Conservation (phyloP, 352 stramenopile genomes). For the Phytopythium cucurbitacearum region DNA sequence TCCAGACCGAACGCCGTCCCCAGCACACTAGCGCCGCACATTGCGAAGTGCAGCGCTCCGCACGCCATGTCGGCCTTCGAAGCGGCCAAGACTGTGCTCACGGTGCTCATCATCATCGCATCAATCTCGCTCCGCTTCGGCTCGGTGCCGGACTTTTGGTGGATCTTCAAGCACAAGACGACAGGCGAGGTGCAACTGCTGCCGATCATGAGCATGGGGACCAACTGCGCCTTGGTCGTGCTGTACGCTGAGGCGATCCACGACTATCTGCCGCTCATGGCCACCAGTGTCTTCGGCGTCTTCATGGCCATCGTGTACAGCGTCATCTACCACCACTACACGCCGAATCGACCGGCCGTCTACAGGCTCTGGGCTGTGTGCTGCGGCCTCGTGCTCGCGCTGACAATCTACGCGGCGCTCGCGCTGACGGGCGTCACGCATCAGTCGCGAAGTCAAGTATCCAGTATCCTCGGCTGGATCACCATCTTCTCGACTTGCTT, state of each 20-base stretch:
- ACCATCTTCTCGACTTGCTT: constrained; percentile 8
- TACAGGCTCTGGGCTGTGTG: constrained; percentile 8
- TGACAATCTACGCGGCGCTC: no score
- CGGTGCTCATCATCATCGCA: constrained; percentile 21
- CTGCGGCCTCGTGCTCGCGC: background rate
- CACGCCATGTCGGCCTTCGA: constrained; percentile 11
- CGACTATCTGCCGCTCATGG: constrained; percentile 13
- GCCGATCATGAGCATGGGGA: constrained; percentile 5
- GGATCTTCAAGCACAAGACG: constrained; percentile 6
- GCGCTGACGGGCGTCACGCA: constrained; percentile 2
- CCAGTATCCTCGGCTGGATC: constrained; percentile 8
- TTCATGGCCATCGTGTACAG: constrained; percentile 5
- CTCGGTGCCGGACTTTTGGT: constrained; percentile 20
- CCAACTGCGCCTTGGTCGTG: constrained; percentile 5
- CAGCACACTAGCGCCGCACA: background rate
- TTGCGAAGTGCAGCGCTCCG: background rate
- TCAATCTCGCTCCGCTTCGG: constrained; percentile 22
- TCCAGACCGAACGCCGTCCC: no score
- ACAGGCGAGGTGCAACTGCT: constrained; percentile 10
- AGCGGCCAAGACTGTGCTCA: constrained; percentile 6
- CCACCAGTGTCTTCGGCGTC: constrained; percentile 10
- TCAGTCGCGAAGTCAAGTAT: constrained; percentile 9
- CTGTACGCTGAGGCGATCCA: constrained; percentile 11
- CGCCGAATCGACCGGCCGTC: constrained; percentile 8
- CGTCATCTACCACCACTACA: constrained; percentile 11